phyloP scores from a whole-genome alignment of 805 yeast genomes.

The Yarrowia hollandica region DNA sequence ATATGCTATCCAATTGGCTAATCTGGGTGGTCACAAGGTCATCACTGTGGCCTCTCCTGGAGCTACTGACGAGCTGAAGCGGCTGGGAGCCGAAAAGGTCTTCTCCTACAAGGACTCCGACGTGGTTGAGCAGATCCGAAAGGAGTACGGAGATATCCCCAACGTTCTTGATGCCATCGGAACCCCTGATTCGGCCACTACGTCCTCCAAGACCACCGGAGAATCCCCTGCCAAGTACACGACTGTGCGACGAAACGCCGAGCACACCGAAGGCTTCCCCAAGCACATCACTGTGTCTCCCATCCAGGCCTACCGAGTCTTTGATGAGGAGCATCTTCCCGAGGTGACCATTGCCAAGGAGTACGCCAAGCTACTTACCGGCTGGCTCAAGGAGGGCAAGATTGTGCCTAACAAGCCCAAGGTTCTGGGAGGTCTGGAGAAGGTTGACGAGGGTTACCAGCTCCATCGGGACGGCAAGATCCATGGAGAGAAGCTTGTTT shows the following conservation, averaged over 20 bases:
- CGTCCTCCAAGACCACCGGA: constrained; percentile 12
- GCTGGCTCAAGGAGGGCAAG: constrained; percentile 16
- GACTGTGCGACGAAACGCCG: constrained; percentile 15
- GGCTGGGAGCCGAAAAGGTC: constrained; percentile 19
- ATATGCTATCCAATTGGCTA: constrained; percentile 22
- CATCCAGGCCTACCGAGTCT: constrained; percentile 16
- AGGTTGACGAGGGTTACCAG: constrained; percentile 20
- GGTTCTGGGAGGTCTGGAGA: constrained; percentile 17
- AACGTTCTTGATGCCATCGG: constrained; percentile 19
- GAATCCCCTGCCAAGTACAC: constrained; percentile 8
- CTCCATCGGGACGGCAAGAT: constrained; percentile 22
- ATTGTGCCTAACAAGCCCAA: constrained; percentile 19
- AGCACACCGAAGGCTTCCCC: constrained; percentile 22
- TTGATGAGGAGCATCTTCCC: constrained; percentile 25
- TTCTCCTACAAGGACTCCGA: constrained; percentile 17
- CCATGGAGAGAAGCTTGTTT: constrained; percentile 22
- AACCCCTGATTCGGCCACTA: constrained; percentile 16
- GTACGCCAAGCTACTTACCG: constrained; percentile 7
- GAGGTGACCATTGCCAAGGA: constrained; percentile 15
- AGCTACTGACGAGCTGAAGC: background rate
- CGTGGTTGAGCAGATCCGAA: constrained; percentile 21
- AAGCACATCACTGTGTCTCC: constrained; percentile 17
- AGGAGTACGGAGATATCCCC: constrained; percentile 19
- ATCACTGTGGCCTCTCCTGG: constrained; percentile 14
- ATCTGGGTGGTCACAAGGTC: constrained; percentile 25